A percentile compares a stretch with the other conserved stretches of the same genome.
Evolutionary conservation across 2,329 filamentous ascomycete genomes (phyloP).

Genomic region (Cercospora citrullina): DNA sequence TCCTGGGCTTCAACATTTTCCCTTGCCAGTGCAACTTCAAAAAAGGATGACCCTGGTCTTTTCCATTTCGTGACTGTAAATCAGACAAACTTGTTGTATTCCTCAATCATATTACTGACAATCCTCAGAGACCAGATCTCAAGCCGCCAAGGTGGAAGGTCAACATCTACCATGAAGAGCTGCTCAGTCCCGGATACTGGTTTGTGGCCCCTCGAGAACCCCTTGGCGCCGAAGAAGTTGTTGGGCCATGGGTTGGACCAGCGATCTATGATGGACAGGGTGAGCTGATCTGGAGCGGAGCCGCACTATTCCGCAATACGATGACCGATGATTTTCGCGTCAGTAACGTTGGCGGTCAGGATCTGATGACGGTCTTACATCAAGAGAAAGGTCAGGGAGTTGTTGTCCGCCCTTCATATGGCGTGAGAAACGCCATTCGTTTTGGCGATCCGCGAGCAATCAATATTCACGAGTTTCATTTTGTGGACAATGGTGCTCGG

Average conservation of each 20-base stretch:
- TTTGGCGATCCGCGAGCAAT: background rate
- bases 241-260: slow-evolving; percentile 18
- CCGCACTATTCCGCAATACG: slow-evolving; percentile 9
- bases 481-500: slow-evolving; percentile 17
- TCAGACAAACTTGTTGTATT: background rate
- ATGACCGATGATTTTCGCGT: slow-evolving; percentile 24
- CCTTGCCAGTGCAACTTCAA: background rate
- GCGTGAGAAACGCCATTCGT: slow-evolving; percentile 4
- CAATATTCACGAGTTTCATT: slow-evolving; percentile 23
- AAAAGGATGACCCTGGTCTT: background rate
- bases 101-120: background rate
- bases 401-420: slow-evolving; percentile 12
- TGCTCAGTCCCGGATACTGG: slow-evolving; percentile 17
- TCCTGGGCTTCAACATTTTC: background rate
- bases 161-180: slow-evolving; percentile 15
- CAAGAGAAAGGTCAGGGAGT: slow-evolving; percentile 9
- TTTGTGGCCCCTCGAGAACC: slow-evolving; percentile 17
- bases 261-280: slow-evolving; percentile 18
- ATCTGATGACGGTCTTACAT: slow-evolving; percentile 15
- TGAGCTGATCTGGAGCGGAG: slow-evolving; percentile 20
- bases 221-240: slow-evolving; percentile 10
- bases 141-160: slow-evolving; percentile 17
- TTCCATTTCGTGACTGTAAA: background rate
- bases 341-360: slow-evolving; percentile 18
- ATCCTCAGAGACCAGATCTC: slow-evolving; percentile 14